Conservation (phyloP, 176 grass and related monocot genomes). For the Musa itinerans region DNA sequence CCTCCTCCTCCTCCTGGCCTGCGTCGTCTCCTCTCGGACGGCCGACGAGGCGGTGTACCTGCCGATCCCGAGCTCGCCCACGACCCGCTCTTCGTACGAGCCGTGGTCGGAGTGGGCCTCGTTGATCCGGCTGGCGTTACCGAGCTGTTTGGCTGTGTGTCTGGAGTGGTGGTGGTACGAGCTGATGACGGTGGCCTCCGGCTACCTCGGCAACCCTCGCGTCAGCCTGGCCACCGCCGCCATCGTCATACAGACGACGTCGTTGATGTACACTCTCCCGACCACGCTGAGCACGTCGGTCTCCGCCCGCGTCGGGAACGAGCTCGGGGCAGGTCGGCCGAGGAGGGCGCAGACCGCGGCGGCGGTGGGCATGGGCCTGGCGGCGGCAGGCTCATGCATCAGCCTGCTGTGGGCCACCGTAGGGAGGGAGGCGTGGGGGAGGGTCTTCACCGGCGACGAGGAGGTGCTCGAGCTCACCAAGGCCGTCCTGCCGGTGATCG, state of each 20-base stretch:
- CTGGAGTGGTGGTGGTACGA: constrained; percentile 28
- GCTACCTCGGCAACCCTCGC: constrained; percentile 11
- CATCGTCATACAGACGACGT: constrained; percentile 25
- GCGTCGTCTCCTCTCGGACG: not conserved
- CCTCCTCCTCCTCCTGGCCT: constrained; percentile 2
- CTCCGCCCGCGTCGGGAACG: constrained; percentile 12
- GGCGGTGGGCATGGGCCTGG: constrained; percentile 7
- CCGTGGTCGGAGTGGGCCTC: constrained; percentile 5
- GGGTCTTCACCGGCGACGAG: constrained; percentile 13
- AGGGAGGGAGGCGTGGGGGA: constrained; percentile 17
- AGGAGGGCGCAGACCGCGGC: not conserved
- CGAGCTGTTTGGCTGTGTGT: constrained; percentile 20
- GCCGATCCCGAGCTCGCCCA: not conserved
- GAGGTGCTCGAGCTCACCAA: constrained; percentile 19
- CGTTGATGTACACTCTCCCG: constrained; percentile 23
- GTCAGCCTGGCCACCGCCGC: constrained; percentile 18
- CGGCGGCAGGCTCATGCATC: not conserved
- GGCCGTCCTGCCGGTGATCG: constrained; percentile 13
- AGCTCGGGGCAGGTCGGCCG: constrained; percentile 14
- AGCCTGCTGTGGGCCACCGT: constrained; percentile 6
- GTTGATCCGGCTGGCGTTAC: constrained; percentile 18
- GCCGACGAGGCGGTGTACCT: not conserved
- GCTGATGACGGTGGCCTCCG: constrained; percentile 20
- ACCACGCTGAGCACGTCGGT: constrained; percentile 12
- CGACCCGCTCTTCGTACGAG: not conserved